Percentiles rank a stretch among this genome's conserved stretches.
Evolutionary conservation across 192 early-diverging fungal species (phyloP).

Genomic region (Coemansia sp.): DNA sequence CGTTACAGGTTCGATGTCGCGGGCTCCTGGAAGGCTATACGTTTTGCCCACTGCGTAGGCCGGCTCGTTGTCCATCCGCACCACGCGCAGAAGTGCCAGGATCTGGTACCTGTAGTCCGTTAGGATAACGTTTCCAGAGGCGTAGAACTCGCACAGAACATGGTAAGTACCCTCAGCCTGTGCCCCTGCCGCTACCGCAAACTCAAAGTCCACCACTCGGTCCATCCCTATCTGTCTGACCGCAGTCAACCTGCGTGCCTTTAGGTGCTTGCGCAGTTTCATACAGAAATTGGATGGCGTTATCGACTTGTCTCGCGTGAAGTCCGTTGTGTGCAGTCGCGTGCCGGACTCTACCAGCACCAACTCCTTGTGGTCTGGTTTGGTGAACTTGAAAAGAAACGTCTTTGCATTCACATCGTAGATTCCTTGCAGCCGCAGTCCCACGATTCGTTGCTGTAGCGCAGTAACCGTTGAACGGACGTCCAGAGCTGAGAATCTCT

Average conservation of each 20-base stretch:
- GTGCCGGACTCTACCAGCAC: conserved; percentile 92
- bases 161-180: conserved; percentile 61
- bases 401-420: conserved; percentile 92
- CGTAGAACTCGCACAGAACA: conserved; percentile 77
- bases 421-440: conserved; percentile 90
- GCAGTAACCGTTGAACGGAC: conserved; percentile 79
- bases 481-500: conserved; percentile 89
- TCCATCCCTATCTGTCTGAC: conserved; percentile 88
- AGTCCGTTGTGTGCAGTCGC: conserved; percentile 90
- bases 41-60: conserved; percentile 82
- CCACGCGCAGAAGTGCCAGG: conserved; percentile 81
- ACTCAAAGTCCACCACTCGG: conserved; percentile 90
- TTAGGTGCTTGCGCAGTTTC: conserved; percentile 92
- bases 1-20: conserved; percentile 61
- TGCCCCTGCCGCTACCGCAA: conserved; percentile 60
- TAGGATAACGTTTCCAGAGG: conserved; percentile 92
- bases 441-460: conserved; percentile 66
- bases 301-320: conserved; percentile 79
- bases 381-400: conserved; percentile 90
- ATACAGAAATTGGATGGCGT: conserved; percentile 85
- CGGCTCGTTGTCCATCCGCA: conserved; percentile 74
- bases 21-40: conserved; percentile 52
- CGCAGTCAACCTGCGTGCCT: conserved; percentile 72
- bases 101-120: conserved; percentile 87
- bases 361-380: conserved; percentile 84